Evolutionary conservation across 768 basidiomycete species (phyloP).

Genomic region (Agaricus sinodeliciosus): DNA sequence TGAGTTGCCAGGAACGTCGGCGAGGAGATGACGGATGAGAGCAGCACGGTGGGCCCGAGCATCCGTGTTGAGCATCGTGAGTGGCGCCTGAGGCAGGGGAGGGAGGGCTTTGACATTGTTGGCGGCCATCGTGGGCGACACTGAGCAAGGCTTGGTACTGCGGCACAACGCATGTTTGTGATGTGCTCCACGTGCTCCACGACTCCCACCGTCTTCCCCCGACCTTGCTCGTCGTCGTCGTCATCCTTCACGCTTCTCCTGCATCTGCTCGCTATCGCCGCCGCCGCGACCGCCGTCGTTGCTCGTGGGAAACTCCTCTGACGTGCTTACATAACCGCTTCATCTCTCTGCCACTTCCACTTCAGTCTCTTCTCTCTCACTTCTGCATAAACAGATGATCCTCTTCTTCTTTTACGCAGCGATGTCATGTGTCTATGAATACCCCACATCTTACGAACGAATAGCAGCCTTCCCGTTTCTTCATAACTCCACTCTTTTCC

Average conservation of each 20-base stretch:
- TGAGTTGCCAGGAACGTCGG: slow-evolving; percentile 26
- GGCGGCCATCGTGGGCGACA: not conserved
- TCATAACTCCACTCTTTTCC: not conserved
- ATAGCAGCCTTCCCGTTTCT: not conserved
- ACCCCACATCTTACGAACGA: not conserved
- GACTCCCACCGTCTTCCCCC: not conserved
- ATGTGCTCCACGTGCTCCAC: not conserved
- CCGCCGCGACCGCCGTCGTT: no score
- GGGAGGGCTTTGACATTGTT: slow-evolving; percentile 35
- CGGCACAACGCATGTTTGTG: no score
- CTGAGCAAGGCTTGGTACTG: no score
- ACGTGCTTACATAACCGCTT: no score
- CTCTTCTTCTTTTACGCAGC: slow-evolving; percentile 5
- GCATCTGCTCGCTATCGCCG: no score
- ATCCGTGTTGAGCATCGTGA: slow-evolving; percentile 29
- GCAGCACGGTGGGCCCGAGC: slow-evolving; percentile 33
- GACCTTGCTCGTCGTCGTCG: not conserved
- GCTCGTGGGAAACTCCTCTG: not conserved
- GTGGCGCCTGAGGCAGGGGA: slow-evolving; percentile 19
- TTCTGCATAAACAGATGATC: not conserved
- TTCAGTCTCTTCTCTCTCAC: not conserved
- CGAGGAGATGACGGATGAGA: slow-evolving; percentile 34
- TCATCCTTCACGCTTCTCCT: no score
- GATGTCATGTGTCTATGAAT: not conserved
- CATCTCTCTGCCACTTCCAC: slow-evolving; percentile 4